Base-by-base conservation (phyloP, 306 rosid species). In the Argentina anserina region DNA sequence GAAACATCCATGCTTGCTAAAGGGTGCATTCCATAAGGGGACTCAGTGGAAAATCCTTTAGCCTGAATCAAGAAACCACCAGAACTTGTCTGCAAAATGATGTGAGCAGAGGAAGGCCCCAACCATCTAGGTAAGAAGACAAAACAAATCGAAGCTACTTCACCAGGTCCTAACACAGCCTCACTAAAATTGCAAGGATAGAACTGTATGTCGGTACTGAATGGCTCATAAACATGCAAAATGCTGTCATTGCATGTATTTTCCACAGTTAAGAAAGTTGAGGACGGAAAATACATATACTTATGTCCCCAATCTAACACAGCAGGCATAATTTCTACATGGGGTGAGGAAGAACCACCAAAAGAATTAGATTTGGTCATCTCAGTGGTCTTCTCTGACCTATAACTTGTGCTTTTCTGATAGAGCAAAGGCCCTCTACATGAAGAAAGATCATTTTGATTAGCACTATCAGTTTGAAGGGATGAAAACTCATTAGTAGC, bases 11-110 rank as follows among this genome's bases (percentile, higher is more conserved):
- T 46, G 58, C 86, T 89, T 34, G 76, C 72, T 62, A 87, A 65
- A 43, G 95, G 90, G 63, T 85, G 87, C 81, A 88, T 83, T 79
- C 90, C 93, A 82, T 88, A 86, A 68, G 97, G 95, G 55, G 97
- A 91, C 75, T 94, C 96, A 0, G 78, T 74, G 58, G 95, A 90
- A 77, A 83, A 75, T 64, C 97, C 99, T 75, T 84, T 87, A 43
- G 96, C 95, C 76, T 85, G 89, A 61, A 94, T 68, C 76, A 94
- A 73, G 80, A 94, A 91, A 49, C 99, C 99, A 78, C 99, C 99
- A 37, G 77, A 79, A 69, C 85, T 90, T 67, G 99, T 94, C 87
- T 94, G 99, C 82, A 94, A 82, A 84, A 94, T 81, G 81, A 94
- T 83, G 75, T 81, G 91, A 82, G 91, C 92, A 29, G 92, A 86